Base-by-base conservation (phyloP, 345 rosid genomes). In the Aquilaria sinensis region DNA sequence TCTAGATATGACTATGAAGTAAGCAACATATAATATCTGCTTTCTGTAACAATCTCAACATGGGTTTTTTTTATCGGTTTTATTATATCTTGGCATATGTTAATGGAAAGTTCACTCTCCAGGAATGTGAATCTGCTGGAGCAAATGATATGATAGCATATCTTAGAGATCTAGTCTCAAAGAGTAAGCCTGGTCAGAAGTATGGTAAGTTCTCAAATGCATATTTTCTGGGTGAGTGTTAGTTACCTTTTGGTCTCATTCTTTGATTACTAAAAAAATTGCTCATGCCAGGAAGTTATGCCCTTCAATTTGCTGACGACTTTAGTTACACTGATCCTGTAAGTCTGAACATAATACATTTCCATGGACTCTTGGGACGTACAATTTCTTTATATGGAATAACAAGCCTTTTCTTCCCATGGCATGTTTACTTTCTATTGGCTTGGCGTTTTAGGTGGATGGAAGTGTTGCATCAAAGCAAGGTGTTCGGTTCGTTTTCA, bases 1-100 rank as follows among this genome's bases (percentile, higher is more conserved):
- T 88, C 95, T 41, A 82, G 97, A 94, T 90, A 88, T 67, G 99
- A 93, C 65, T 90, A 94, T 67, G 96, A 90, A 82, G 97, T 83
- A 81, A 81, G 86, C 11, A 34, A 45, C 45, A 37, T 37, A 9
- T 37, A 9, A 56, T 31, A 32, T n/a, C 29, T 66, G 54, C 30
- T 14, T 70, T 48, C 37, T 45, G 32, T 43, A 57, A 31, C 56
- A 15, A 51, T n/a, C 16, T 37, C 43, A 37, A 37, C 43, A 37
- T 37, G 43, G 5, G 43, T 37, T 37, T 37, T 37, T 23, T 46
- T 30, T 9, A 4, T 16, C 57, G 10, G 9, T 23, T 23, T 53
- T 53, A 52, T 52, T 7, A 5, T 53, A 53, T 14, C 10, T 16
- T 29, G 16, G 9, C 14, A 45, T 2, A 41, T 60, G 45, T 47